Evolutionary conservation across 2,329 filamentous ascomycete species (phyloP).

Genomic region (Aspergillus floridensis): DNA sequence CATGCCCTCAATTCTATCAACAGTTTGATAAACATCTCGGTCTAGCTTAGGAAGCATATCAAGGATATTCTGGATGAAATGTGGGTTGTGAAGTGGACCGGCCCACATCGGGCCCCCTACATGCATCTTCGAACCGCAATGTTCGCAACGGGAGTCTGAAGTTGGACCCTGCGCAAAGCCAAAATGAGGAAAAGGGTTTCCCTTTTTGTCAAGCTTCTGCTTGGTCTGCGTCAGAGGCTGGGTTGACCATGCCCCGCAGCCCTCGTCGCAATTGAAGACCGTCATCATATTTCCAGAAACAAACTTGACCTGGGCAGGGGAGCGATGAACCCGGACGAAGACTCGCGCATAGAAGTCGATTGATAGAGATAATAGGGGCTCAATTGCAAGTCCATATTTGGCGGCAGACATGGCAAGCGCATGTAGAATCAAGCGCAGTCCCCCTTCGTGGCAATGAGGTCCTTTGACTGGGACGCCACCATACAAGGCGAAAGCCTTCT

Average conservation of each 20-base stretch:
- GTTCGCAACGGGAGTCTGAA: constrained; percentile 65
- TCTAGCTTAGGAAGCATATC: constrained; percentile 67
- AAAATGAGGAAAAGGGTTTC: constrained; percentile 73
- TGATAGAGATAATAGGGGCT: constrained; percentile 86
- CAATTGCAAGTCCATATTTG: constrained; percentile 81
- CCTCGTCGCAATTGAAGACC: constrained; percentile 83
- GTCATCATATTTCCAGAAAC: constrained; percentile 88
- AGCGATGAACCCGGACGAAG: constrained; percentile 78
- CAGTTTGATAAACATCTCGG: constrained; percentile 71
- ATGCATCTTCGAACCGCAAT: constrained; percentile 85
- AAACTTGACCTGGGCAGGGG: constrained; percentile 84
- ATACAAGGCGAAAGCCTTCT: constrained; percentile 93
- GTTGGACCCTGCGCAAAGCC: constrained; percentile 69
- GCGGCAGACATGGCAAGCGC: constrained; percentile 76
- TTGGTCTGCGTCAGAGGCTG: constrained; percentile 74
- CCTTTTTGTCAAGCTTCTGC: constrained; percentile 66
- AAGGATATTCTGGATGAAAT: constrained; percentile 78
- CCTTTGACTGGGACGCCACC: constrained; percentile 86
- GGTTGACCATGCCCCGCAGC: constrained; percentile 87
- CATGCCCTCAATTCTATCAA: constrained; percentile 84
- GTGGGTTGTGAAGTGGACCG: constrained; percentile 78
- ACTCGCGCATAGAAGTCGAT: constrained; percentile 94
- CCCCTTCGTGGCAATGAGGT: constrained; percentile 81
- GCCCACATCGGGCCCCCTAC: constrained; percentile 93
- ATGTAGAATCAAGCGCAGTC: constrained; percentile 80